phyloP scores from a whole-genome alignment of 2,329 filamentous ascomycete species.

The Juglanconis sp. region DNA sequence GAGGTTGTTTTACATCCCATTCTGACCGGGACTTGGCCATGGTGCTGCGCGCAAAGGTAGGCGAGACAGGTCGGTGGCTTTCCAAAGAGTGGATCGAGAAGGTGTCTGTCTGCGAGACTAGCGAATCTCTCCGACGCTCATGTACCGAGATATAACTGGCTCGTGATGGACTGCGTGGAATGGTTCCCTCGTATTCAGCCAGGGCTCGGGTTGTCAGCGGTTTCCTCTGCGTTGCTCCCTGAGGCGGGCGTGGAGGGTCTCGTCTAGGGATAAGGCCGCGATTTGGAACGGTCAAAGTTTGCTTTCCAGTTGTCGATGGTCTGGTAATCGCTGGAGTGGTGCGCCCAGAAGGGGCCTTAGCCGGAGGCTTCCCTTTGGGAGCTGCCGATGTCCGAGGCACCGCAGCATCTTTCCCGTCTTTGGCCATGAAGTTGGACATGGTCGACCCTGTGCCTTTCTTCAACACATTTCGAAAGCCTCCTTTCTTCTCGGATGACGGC shows the following conservation, averaged over 20 bases:
- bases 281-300: constrained; percentile 27
- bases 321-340: constrained; percentile 16
- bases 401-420: constrained; percentile 26
- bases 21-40: constrained; percentile 32
- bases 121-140: constrained; percentile 49
- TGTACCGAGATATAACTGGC: constrained; percentile 50
- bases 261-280: constrained; percentile 30
- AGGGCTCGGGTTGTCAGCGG: constrained; percentile 39
- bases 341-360: constrained; percentile 1
- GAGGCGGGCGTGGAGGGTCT: constrained; percentile 33
- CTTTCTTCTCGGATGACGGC: constrained; percentile 39
- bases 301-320: constrained; percentile 21
- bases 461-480: constrained; percentile 48
- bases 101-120: constrained; percentile 55
- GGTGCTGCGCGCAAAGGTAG: constrained; percentile 30
- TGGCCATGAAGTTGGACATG: constrained; percentile 47
- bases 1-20: constrained; percentile 26
- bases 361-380: constrained; percentile 16
- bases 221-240: constrained; percentile 31
- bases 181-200: constrained; percentile 25
- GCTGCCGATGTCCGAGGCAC: constrained; percentile 8
- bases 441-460: constrained; percentile 46
- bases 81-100: constrained; percentile 49
- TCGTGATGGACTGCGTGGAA: constrained; percentile 40
- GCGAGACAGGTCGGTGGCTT: constrained; percentile 43